These are phyloP conservation scores for Chamaenerion angustifolium DNA, from an alignment of 345 rosid species.

Conservation along the genomic window DNA sequence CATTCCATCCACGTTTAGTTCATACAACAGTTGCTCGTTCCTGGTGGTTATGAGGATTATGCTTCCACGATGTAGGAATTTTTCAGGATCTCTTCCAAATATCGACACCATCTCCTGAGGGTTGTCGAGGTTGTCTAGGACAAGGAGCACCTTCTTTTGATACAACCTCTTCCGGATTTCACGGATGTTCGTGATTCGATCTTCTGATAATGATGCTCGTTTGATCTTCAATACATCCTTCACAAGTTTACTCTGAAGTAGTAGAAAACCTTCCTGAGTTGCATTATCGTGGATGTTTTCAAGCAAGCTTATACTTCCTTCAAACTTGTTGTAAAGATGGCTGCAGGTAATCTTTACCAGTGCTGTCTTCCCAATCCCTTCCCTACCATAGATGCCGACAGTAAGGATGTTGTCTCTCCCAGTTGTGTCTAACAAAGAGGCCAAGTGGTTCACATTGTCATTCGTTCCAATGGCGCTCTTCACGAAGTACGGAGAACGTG, in stretches of 20 bases:
- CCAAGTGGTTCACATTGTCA: background rate
- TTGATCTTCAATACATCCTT: background rate
- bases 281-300: background rate
- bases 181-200: background rate
- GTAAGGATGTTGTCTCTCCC: background rate
- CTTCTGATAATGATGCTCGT: background rate
- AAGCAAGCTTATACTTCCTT: constrained; percentile 1
- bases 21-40: background rate
- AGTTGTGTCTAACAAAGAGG: background rate
- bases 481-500: background rate
- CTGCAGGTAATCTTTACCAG: background rate
- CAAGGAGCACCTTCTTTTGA: constrained; percentile 2
- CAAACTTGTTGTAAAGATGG: background rate
- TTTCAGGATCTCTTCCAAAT: background rate
- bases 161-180: background rate
- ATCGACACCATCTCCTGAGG: background rate
- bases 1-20: background rate
- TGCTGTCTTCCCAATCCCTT: constrained; percentile 8
- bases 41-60: constrained; percentile 2
- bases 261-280: background rate
- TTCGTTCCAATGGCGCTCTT: background rate
- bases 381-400: constrained; percentile 2
- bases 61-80: background rate
- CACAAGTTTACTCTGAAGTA: constrained; percentile 3
- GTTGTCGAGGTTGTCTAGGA: constrained; percentile 1